Evolutionary conservation across 2,329 filamentous ascomycete genomes (phyloP).

Genomic region (Ceratocystis alfenasii): DNA sequence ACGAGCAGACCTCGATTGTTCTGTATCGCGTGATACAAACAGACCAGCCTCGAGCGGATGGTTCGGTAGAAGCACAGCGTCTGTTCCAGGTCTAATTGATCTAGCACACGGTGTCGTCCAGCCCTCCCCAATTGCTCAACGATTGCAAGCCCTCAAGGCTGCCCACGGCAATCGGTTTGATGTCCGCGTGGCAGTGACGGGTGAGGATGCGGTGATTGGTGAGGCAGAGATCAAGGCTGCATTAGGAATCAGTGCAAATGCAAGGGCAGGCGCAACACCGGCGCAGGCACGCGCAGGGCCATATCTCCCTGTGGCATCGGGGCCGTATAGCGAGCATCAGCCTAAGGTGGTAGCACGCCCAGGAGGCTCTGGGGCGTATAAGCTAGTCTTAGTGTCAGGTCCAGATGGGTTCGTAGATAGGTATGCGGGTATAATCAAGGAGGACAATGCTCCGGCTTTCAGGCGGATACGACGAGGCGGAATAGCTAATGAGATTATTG

Average conservation of each 20-base stretch:
- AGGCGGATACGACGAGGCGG: constrained; percentile 20
- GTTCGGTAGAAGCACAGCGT: constrained; percentile 23
- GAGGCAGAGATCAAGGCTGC: constrained; percentile 36
- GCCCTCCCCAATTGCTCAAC: constrained; percentile 43
- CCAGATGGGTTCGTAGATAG: constrained; percentile 79
- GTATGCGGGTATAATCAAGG: constrained; percentile 50
- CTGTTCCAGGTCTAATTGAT: constrained; percentile 18
- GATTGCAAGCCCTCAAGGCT: constrained; percentile 51
- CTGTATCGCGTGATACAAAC: background rate
- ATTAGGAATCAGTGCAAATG: constrained; percentile 27
- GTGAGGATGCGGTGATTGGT: constrained; percentile 58
- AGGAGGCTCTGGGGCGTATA: constrained; percentile 35
- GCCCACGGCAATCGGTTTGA: constrained; percentile 44
- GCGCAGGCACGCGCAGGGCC: constrained; percentile 25
- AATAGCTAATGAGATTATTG: constrained; percentile 19
- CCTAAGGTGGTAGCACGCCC: constrained; percentile 21
- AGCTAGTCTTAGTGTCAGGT: constrained; percentile 73
- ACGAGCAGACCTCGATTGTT: constrained; percentile 40
- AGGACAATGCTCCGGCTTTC: constrained; percentile 20
- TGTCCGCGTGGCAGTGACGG: constrained; percentile 71
- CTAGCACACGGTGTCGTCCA: constrained; percentile 25
- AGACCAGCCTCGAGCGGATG: constrained; percentile 1
- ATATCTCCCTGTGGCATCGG: constrained; percentile 26
- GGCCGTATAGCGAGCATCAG: constrained; percentile 18
- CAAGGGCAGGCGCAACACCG: constrained; percentile 24